Percentiles rank a stretch among this genome's conserved stretches.
These are phyloP conservation scores for Diospyros kaki DNA, from an alignment of 148 eudicot species.

Conservation along the genomic window DNA sequence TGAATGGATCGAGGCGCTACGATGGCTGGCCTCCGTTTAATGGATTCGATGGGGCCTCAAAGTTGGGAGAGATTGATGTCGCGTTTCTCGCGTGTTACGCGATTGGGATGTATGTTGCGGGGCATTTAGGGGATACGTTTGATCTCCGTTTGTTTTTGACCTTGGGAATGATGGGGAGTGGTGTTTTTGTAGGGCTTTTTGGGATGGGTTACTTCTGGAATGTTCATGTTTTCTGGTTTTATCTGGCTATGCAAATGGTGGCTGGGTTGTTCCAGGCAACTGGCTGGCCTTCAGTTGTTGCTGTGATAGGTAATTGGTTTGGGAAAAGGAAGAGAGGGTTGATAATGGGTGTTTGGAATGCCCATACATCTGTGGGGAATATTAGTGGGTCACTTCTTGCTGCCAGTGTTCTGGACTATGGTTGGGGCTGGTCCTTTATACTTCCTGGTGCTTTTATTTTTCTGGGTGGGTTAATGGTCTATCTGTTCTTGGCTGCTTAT, in stretches of 20 bases:
- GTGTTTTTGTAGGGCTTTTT: conserved; percentile 76
- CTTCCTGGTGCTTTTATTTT: conserved; percentile 66
- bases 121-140: conserved; percentile 80
- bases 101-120: conserved; percentile 87
- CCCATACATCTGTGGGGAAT: conserved; percentile 94
- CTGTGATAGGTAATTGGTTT: conserved; percentile 95
- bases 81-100: conserved; percentile 86
- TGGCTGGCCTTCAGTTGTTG: conserved; percentile 98
- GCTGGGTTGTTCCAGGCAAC: conserved; percentile 98
- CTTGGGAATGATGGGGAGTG: conserved; percentile 89
- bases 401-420: conserved; percentile 77
- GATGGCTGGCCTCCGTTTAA: conserved; percentile 89
- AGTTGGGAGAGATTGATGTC: conserved; percentile 85
- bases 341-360: conserved; percentile 99
- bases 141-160: conserved; percentile 82
- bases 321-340: conserved; percentile 90
- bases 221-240: conserved; percentile 72
- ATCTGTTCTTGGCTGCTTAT: conserved; percentile 76
- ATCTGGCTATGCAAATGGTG: conserved; percentile 74
- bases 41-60: conserved; percentile 61
- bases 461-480: conserved; percentile 68
- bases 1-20: not conserved
- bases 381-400: conserved; percentile 87
- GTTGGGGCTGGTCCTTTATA: conserved; percentile 98
- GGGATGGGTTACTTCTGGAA: conserved; percentile 88